Evolutionary conservation across 2,329 filamentous ascomycete genomes (phyloP).

Genomic region (Didymella sp.): DNA sequence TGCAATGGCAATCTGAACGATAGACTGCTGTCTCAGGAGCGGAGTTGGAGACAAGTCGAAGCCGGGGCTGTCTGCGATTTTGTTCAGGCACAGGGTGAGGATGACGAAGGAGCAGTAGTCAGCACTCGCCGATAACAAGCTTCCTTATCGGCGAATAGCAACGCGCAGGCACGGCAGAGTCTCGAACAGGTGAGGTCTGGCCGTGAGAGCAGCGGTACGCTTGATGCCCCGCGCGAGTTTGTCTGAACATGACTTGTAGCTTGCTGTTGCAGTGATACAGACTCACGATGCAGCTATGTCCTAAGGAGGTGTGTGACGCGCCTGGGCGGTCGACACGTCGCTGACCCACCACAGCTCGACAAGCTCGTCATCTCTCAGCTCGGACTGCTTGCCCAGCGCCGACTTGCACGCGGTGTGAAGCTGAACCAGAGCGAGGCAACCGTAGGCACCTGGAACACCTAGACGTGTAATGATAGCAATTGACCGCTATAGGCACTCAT

Average conservation of each 20-base stretch:
- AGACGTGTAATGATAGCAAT: not conserved
- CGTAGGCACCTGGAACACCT: constrained; percentile 55
- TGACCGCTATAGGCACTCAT: constrained; percentile 70
- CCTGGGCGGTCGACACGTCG: constrained; percentile 11
- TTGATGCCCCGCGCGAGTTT: constrained; percentile 1
- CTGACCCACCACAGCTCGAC: constrained; percentile 72
- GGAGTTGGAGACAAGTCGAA: not conserved
- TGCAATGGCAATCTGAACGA: not conserved
- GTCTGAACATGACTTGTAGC: constrained; percentile 5
- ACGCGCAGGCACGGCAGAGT: constrained; percentile 1
- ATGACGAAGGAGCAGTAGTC: constrained; percentile 12
- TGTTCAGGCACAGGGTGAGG: not conserved
- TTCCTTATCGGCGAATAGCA: constrained; percentile 11
- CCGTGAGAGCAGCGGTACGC: constrained; percentile 1
- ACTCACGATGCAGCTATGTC: constrained; percentile 47
- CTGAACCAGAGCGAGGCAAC: constrained; percentile 90
- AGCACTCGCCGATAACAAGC: constrained; percentile 4
- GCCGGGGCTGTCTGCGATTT: not conserved
- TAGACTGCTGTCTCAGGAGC: not conserved
- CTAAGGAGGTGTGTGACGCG: constrained; percentile 44
- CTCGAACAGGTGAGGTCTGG: not conserved
- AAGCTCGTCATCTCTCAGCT: constrained; percentile 94
- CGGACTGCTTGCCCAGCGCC: constrained; percentile 83
- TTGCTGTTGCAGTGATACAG: not conserved
- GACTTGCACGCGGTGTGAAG: constrained; percentile 84